Evolutionary conservation across 2,329 filamentous ascomycete genomes (phyloP).

Genomic region (Cadophora gregata): DNA sequence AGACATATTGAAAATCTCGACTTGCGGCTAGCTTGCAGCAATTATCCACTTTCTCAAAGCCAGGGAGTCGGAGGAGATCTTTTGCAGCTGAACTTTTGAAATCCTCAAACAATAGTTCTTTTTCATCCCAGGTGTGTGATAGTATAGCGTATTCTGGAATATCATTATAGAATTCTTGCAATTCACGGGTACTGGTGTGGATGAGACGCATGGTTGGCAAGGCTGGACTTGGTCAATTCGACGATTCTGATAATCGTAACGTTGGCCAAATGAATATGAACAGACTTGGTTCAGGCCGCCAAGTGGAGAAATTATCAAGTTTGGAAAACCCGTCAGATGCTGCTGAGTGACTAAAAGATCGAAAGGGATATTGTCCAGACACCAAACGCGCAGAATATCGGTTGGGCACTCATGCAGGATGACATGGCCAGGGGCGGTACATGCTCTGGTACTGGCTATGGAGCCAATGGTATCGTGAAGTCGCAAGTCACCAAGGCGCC

Average conservation of each 20-base stretch:
- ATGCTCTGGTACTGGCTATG: too few species aligned
- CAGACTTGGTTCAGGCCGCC: too few species aligned
- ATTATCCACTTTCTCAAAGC: slow-evolving; percentile 22
- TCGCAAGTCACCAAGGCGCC: neutral
- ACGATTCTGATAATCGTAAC: neutral
- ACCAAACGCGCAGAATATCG: neutral
- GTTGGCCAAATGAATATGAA: neutral
- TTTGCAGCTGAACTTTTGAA: neutral
- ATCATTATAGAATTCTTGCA: slow-evolving; percentile 26
- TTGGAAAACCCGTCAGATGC: neutral
- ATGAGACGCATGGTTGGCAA: slow-evolving; percentile 33
- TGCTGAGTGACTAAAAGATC: too few species aligned
- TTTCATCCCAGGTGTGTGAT: slow-evolving; percentile 41
- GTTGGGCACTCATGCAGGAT: slow-evolving; percentile 6
- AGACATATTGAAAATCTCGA: slow-evolving; percentile 28
- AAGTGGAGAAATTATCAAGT: neutral
- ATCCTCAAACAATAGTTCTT: slow-evolving; percentile 26
- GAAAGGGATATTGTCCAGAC: too few species aligned
- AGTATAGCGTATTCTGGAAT: slow-evolving; percentile 37
- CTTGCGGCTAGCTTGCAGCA: slow-evolving; percentile 24
- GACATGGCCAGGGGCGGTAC: neutral
- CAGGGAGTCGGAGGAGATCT: slow-evolving; percentile 3
- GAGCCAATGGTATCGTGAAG: neutral
- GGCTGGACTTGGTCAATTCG: neutral
- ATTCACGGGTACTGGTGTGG: slow-evolving; percentile 24